Evolutionary conservation across 1,284 basidiomycete genomes (phyloP).

Genomic region (Takashimella tepidaria): DNA sequence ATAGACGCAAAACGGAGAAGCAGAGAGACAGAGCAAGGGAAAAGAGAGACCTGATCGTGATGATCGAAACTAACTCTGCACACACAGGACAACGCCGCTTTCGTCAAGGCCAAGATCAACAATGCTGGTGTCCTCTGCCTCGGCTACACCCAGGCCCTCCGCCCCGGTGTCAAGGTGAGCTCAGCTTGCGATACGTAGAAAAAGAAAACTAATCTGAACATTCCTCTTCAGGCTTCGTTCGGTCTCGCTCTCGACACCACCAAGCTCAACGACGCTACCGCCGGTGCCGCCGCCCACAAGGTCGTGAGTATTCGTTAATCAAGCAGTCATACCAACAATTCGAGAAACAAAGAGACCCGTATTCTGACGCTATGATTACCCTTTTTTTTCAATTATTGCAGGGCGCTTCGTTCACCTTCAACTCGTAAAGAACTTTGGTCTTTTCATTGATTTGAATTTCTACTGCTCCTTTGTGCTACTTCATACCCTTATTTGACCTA

Average conservation of each 20-base stretch:
- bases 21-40: too few species aligned
- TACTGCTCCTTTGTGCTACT: neutral
- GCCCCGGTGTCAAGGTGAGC: slow-evolving; percentile 77
- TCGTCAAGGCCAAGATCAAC: slow-evolving; percentile 99
- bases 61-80: slow-evolving; percentile 53
- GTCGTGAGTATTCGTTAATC: too few species aligned
- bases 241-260: slow-evolving; percentile 88
- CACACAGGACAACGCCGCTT: slow-evolving; percentile 74
- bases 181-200: neutral
- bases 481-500: neutral
- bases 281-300: slow-evolving; percentile 53
- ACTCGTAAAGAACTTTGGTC: slow-evolving; percentile 39
- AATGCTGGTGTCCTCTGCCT: slow-evolving; percentile 85
- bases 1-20: too few species aligned
- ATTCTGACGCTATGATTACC: too few species aligned
- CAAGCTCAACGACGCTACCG: slow-evolving; percentile 64
- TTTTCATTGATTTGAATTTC: neutral
- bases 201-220: slow-evolving; percentile 3
- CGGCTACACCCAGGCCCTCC: slow-evolving; percentile 84
- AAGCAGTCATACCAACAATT: slow-evolving; percentile 8
- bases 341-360: too few species aligned
- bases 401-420: slow-evolving; percentile 55
- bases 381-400: slow-evolving; percentile 1
- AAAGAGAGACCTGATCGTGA: too few species aligned
- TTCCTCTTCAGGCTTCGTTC: slow-evolving; percentile 61